Conservation (phyloP, 2,329 filamentous ascomycete species). For the Paecilomyces sp. region DNA sequence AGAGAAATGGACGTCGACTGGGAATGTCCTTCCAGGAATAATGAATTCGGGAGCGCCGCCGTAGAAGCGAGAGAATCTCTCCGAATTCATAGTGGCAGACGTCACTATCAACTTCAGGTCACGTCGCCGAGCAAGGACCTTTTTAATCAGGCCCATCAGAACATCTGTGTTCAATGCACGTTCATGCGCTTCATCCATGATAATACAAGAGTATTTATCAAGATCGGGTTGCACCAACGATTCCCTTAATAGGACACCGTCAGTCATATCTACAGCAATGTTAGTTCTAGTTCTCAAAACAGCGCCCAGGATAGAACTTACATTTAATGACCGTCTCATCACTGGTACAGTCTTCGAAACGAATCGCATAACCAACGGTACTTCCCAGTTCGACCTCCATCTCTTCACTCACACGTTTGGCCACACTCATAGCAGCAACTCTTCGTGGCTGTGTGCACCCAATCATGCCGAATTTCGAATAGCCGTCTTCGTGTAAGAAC, state of each 20-base stretch:
- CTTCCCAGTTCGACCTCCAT: constrained; percentile 91
- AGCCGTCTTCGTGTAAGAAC: constrained; percentile 92
- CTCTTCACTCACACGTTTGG: constrained; percentile 95
- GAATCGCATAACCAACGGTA: constrained; percentile 90
- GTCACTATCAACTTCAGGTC: constrained; percentile 97
- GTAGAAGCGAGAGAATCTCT: constrained; percentile 92
- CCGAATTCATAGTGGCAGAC: constrained; percentile 97
- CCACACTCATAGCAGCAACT: constrained; percentile 98
- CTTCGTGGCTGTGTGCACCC: constrained; percentile 93
- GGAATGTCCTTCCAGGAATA: constrained; percentile 93
- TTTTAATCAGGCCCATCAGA: constrained; percentile 95
- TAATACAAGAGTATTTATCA: constrained; percentile 94
- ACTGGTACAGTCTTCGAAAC: constrained; percentile 96
- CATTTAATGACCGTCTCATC: constrained; percentile 92
- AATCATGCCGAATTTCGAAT: constrained; percentile 79
- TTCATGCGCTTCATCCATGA: constrained; percentile 99
- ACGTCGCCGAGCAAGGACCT: constrained; percentile 79
- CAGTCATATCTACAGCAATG: constrained; percentile 70
- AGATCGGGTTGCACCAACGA: constrained; percentile 87
- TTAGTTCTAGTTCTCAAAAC: constrained; percentile 6
- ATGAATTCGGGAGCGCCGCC: constrained; percentile 93
- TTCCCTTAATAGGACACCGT: constrained; percentile 88
- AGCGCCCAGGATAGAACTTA: constrained; percentile 21
- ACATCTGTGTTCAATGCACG: constrained; percentile 95
- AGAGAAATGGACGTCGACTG: constrained; percentile 93